These are phyloP conservation scores for Phytophthora multivora DNA, from an alignment of 352 stramenopile genomes.

Conservation along the genomic window DNA sequence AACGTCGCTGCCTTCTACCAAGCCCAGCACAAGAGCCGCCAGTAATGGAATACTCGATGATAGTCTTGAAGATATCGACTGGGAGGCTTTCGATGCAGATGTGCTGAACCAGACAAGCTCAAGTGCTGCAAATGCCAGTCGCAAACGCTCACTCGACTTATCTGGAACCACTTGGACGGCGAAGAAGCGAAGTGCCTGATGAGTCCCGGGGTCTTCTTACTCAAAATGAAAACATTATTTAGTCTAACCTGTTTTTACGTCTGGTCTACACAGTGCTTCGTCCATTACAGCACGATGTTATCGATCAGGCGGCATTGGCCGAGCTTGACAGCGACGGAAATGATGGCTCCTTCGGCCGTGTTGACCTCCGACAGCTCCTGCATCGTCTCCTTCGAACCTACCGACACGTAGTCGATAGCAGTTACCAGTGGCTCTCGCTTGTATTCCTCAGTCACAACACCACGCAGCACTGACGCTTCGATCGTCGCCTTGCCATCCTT, in stretches of 20 bases:
- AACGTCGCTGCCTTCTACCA: slow-evolving; percentile 11
- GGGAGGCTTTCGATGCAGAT: slow-evolving; percentile 54
- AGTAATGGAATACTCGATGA: slow-evolving; percentile 32
- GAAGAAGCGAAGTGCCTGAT: slow-evolving; percentile 36
- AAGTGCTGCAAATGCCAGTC: slow-evolving; percentile 11
- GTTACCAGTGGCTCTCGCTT: slow-evolving; percentile 89
- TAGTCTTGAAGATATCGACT: slow-evolving; percentile 70
- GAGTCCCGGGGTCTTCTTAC: neutral
- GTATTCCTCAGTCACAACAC: slow-evolving; percentile 60
- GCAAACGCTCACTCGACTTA: slow-evolving; percentile 31
- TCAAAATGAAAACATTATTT: slow-evolving; percentile 32
- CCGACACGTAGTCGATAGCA: slow-evolving; percentile 96
- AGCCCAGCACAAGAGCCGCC: slow-evolving; percentile 6
- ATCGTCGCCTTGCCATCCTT: slow-evolving; percentile 32
- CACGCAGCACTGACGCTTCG: slow-evolving; percentile 39
- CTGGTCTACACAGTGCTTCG: neutral
- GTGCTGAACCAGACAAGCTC: slow-evolving; percentile 46
- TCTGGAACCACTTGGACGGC: slow-evolving; percentile 1
- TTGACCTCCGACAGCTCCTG: slow-evolving; percentile 87
- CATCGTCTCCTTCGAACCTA: slow-evolving; percentile 96
- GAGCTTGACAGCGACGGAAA: slow-evolving; percentile 96
- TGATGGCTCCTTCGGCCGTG: slow-evolving; percentile 72
- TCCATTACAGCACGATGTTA: slow-evolving; percentile 90
- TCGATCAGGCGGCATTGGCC: slow-evolving; percentile 98
- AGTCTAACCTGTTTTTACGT: slow-evolving; percentile 11